These are phyloP conservation scores for Exserohilum rostratum DNA, from an alignment of 2,329 filamentous ascomycete species.

Conservation along the genomic window DNA sequence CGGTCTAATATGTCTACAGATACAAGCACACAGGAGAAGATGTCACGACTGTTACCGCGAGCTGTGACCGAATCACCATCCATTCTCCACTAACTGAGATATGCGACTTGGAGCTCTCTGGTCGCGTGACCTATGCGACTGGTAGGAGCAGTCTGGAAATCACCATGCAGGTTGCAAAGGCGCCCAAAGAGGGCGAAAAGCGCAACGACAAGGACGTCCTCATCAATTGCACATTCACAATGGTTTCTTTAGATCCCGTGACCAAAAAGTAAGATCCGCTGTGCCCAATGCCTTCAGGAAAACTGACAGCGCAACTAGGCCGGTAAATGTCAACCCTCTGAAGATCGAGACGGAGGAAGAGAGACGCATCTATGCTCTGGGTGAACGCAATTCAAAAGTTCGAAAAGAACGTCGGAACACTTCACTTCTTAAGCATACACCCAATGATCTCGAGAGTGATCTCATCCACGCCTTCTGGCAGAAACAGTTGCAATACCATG, in stretches of 20 bases:
- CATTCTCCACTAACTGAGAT: constrained; percentile 76
- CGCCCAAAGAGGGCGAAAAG: constrained; percentile 63
- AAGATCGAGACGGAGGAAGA: constrained; percentile 69
- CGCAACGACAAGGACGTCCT: constrained; percentile 66
- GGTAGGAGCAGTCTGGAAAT: constrained; percentile 76
- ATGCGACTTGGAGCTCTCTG: constrained; percentile 76
- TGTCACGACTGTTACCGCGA: constrained; percentile 68
- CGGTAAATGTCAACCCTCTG: constrained; percentile 66
- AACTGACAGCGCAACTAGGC: constrained; percentile 44
- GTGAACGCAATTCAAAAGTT: constrained; percentile 69
- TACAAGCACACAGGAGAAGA: constrained; percentile 73
- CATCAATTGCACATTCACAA: constrained; percentile 76
- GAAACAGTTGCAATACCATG: constrained; percentile 67
- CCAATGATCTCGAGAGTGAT: constrained; percentile 72
- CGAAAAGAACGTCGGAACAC: constrained; percentile 68
- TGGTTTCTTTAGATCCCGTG: constrained; percentile 73
- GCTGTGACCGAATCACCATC: constrained; percentile 69
- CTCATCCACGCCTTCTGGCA: constrained; percentile 78
- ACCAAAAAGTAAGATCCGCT: constrained; percentile 63
- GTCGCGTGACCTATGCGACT: constrained; percentile 72
- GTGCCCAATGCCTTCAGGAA: neutral
- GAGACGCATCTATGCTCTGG: constrained; percentile 65
- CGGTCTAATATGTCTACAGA: constrained; percentile 25
- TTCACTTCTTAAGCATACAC: constrained; percentile 69
- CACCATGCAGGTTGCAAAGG: constrained; percentile 74